phyloP scores from a whole-genome alignment of 345 rosid species.

The Acer negundo region DNA sequence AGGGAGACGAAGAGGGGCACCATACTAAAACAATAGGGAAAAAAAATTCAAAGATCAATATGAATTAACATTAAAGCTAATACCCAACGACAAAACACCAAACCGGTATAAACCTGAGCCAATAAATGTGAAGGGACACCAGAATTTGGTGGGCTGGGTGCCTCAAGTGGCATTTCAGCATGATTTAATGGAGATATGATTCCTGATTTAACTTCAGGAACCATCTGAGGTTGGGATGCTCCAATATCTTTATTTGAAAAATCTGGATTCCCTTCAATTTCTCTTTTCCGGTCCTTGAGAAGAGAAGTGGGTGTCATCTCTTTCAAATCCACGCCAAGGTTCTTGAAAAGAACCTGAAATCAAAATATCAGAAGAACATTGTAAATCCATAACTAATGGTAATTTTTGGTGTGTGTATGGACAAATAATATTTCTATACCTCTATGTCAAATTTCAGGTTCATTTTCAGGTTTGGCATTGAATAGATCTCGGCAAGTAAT shows the following conservation, averaged over 20 bases:
- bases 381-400: background rate
- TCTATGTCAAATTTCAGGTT: slow-evolving; percentile 98
- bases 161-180: slow-evolving; percentile 70
- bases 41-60: background rate
- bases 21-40: slow-evolving; percentile 50
- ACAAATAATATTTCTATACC: slow-evolving; percentile 42
- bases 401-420: background rate
- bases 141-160: slow-evolving; percentile 70
- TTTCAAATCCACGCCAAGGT: slow-evolving; percentile 89
- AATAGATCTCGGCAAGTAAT: slow-evolving; percentile 86
- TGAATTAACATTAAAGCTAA: background rate
- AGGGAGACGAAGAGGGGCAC: slow-evolving; percentile 63
- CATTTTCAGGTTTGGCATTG: slow-evolving; percentile 98
- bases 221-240: slow-evolving; percentile 66
- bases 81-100: background rate
- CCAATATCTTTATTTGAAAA: slow-evolving; percentile 90
- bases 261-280: slow-evolving; percentile 95
- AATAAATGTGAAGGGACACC: slow-evolving; percentile 59
- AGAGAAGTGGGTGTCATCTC: slow-evolving; percentile 85
- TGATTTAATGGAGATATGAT: slow-evolving; percentile 62
- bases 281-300: slow-evolving; percentile 89
- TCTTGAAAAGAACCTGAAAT: slow-evolving; percentile 81
- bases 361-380: slow-evolving; percentile 11
- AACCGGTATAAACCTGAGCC: slow-evolving; percentile 66
- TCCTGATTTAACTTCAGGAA: slow-evolving; percentile 74